Base-by-base conservation (phyloP, 805 yeast genomes). In the Ogataea kodamae region DNA sequence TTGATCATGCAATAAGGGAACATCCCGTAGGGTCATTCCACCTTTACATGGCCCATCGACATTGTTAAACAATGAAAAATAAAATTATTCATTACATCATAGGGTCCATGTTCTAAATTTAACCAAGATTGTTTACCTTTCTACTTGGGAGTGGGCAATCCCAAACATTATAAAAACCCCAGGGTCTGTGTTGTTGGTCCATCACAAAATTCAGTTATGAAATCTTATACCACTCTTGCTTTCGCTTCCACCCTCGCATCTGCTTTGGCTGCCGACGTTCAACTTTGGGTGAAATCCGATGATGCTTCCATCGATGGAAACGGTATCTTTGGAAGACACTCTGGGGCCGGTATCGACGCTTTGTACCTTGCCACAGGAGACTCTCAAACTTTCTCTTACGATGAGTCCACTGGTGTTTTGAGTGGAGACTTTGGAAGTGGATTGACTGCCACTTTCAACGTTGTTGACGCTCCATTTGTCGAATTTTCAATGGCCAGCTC, bases 301-400 rank as follows among this genome's bases (percentile, higher is more conserved):
- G 35, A 57, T 36, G 15, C 50, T 5, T 42, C 35, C 6, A 32
- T 65, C 32, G 39, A 62, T 37, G 61, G 60, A 22, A 35, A 50
- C 12, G 60, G 56, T 26, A 37, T 65, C 23, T 39, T 49, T 29
- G 39, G 57, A 19, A 37, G 38, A 25, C 74, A 67, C 46, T 69
- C 62, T 47, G 74, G 73, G 45, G 74, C 74, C 33, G 74, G 64
- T 33, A 49, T 65, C 38, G 52, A 59, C 54, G 69, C 65, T 51
- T 44, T 63, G 21, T 59, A 62, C 52, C 40, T 62, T 26, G 22
- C 36, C 12, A 37, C 33, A 14, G 48, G 25, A 11, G 24, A 11
- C 10, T 20, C 58, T 22, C 11, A 39, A 23, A 40, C 37, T n/a
- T 40, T 57, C 19, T 25, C 42, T 28, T 61, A 55, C 44, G 51